A percentile compares a stretch with the other conserved stretches of the same genome.
phyloP scores from a whole-genome alignment of 805 yeast genomes.

The Starmerella floricola region DNA sequence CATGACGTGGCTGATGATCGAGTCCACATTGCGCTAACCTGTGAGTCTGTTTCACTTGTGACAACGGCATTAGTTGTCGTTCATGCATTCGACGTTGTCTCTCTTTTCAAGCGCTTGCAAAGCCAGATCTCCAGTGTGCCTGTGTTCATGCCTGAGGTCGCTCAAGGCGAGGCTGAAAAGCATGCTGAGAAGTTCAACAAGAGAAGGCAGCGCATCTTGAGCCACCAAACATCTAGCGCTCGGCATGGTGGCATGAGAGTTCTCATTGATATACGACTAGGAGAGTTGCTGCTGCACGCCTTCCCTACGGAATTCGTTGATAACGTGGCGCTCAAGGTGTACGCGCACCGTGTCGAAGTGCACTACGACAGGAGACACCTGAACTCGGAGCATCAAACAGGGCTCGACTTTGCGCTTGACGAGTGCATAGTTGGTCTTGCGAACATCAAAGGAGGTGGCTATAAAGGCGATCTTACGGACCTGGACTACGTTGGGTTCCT shows the following conservation, averaged over 20 bases:
- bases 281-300: conserved; percentile 44
- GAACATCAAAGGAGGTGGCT: conserved; percentile 36
- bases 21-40: conserved; percentile 28
- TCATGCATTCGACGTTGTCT: conserved; percentile 63
- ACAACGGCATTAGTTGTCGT: conserved; percentile 80
- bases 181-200: not conserved
- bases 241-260: conserved; percentile 39
- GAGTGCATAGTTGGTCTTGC: conserved; percentile 61
- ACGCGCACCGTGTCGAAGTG: conserved; percentile 23
- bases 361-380: conserved; percentile 22
- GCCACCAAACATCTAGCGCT: not conserved
- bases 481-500: conserved; percentile 47
- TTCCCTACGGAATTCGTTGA: conserved; percentile 79
- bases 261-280: conserved; percentile 50
- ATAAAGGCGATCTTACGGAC: conserved; percentile 36
- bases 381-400: conserved; percentile 31
- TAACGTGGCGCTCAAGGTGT: conserved; percentile 51
- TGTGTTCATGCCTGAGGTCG: conserved; percentile 7
- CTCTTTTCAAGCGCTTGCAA: conserved; percentile 25
- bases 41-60: conserved; percentile 46
- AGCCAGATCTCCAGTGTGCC: conserved; percentile 18
- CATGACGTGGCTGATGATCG: conserved; percentile 41
- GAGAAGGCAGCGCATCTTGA: not conserved
- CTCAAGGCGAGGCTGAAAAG: conserved; percentile 1
- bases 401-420: conserved; percentile 47